Base-by-base conservation (phyloP, 2,329 filamentous ascomycete genomes). In the Clonostachys byssicola region DNA sequence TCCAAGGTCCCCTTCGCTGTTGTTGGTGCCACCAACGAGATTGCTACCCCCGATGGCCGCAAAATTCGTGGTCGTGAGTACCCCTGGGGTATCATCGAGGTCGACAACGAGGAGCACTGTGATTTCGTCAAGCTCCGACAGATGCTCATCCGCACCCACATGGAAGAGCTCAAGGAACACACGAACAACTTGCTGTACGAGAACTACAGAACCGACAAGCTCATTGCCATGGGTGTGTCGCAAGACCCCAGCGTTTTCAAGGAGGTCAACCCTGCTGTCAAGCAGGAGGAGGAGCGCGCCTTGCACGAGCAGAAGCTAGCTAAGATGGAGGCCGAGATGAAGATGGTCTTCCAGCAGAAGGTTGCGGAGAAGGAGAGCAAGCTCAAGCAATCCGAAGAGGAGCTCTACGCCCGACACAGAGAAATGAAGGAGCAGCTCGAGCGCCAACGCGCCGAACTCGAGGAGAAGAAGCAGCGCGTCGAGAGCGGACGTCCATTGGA, bases 281-380 rank as follows among this genome's bases (percentile, higher is more conserved):
- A 99, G 86, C 94, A 99, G 75, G 94, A 99, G 71, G 94, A 99
- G 76, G 94, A 99, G 80, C 90, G 94, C 62, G 86, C 89, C 54
- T 80, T 99, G 59, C 94, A 99, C 81, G 94, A 99, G 76, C 92
- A 96, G 81, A 99, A 99, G 81, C 89, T 99, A 60, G 90, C 92
- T 71, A 99, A 99, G 89, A 99, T 99, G 94, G 94, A 99, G 74
- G 85, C 91, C 64, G 94, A 99, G 73, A 99, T 99, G 94, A 99
- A 99, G 89, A 96, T 96, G 89, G 94, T 99, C 59, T 99, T 99
- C 90, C 94, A 97, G 72, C 94, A 99, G 71, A 99, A 99, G 87
- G 94, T 99, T 34, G 85, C 90, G 56, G 94, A 99, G 73, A 99
- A 99, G 80, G 94, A 99, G 76, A 96, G 90, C 83, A 99, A 99